Evolutionary conservation across 306 rosid species (phyloP), one percentile per base, ranked within the genome.

Genomic region (Cicer arietinum): DNA sequence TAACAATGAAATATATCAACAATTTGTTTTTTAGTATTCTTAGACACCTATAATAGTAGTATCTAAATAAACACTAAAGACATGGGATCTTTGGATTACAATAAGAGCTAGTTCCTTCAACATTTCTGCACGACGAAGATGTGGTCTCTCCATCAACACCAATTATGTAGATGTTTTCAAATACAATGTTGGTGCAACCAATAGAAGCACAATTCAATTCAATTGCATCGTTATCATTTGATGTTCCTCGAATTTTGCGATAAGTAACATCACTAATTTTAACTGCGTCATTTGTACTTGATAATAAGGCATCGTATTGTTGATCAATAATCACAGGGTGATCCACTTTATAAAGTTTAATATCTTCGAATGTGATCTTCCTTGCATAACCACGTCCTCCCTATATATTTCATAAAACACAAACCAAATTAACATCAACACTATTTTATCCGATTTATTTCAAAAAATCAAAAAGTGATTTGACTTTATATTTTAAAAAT

Each of bases 301-400:
- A n/a, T n/a, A n/a, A n/a, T n/a, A n/a, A n/a, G n/a, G n/a, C n/a
- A n/a, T n/a, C n/a, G n/a, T n/a, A n/a, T n/a, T n/a, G n/a, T n/a
- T n/a, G n/a, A n/a, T n/a, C n/a, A n/a, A n/a, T n/a, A n/a, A n/a
- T n/a, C n/a, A n/a, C n/a, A n/a, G n/a, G n/a, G n/a, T n/a, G n/a
- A n/a, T n/a, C n/a, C n/a, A n/a, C n/a, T n/a, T n/a, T n/a, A n/a
- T n/a, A n/a, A n/a, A n/a, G n/a, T n/a, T n/a, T 25, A n/a, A 89
- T 84, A 10, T 89, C 67, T n/a, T 84, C 82, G 41, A 60, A 88
- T 18, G 50, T 69, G 41, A 88, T 85, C 8, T 79, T 81, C 39
- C 68, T 85, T 6, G 89, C 88, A 84, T 79, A 84, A 45, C 89
- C 92, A 0, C 47, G 5, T 70, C 92, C 87, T 51, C 88, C 86